Percentiles rank a stretch among this genome's conserved stretches.
phyloP scores from a whole-genome alignment of 345 rosid genomes.

The Abelmoschus esculentus region DNA sequence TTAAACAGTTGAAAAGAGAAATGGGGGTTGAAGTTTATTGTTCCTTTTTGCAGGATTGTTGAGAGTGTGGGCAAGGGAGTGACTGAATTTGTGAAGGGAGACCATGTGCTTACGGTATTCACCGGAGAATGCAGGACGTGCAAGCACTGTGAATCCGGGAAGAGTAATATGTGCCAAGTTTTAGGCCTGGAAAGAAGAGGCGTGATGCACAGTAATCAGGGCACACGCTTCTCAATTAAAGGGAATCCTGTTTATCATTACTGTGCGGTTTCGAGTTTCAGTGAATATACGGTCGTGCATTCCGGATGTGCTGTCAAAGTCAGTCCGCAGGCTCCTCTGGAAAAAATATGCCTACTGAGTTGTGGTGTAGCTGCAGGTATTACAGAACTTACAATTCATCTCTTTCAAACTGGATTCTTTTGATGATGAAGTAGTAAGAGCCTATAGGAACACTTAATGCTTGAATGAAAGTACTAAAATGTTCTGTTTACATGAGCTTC shows the following conservation, averaged over 20 bases:
- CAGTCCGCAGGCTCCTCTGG: constrained; percentile 49
- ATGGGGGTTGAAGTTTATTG: not conserved
- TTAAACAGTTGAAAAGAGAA: not conserved
- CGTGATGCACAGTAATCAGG: constrained; percentile 75
- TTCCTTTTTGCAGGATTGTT: constrained; percentile 54
- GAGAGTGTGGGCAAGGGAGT: constrained; percentile 79
- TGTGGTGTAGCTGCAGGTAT: constrained; percentile 83
- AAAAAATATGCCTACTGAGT: constrained; percentile 80
- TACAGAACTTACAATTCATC: not conserved
- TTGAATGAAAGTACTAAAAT: not conserved
- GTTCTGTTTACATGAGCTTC: not conserved
- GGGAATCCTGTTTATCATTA: constrained; percentile 80
- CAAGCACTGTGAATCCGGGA: constrained; percentile 62
- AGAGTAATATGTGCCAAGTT: constrained; percentile 76
- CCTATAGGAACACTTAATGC: not conserved
- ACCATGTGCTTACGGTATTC: constrained; percentile 78
- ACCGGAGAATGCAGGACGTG: constrained; percentile 77
- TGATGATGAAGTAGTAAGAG: not conserved
- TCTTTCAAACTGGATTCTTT: not conserved
- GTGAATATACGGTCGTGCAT: constrained; percentile 86
- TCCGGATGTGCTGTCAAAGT: constrained; percentile 93
- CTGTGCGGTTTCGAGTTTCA: constrained; percentile 91
- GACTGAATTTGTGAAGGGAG: constrained; percentile 72
- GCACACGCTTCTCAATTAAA: constrained; percentile 61
- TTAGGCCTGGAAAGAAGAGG: constrained; percentile 86